Conservation (phyloP, 192 early-diverging fungal genomes). For the Coemansia sp. region DNA sequence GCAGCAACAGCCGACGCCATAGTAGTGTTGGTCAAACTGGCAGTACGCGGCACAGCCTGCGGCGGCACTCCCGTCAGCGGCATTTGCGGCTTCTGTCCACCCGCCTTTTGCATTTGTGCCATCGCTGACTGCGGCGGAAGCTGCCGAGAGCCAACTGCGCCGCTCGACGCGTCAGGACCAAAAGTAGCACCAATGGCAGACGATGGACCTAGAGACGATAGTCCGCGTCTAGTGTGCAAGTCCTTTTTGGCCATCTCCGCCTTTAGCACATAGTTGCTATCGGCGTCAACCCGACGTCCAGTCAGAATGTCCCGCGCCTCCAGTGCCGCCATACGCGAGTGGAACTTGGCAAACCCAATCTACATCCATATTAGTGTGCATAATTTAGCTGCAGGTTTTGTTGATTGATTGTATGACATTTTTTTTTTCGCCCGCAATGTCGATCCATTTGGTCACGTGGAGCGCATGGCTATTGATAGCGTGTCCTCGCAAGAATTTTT, state of each 20-base stretch:
- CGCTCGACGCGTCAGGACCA: conserved; percentile 43
- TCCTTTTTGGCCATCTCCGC: conserved; percentile 99
- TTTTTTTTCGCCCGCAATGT: not conserved
- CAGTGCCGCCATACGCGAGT: conserved; percentile 85
- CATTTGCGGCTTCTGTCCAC: conserved; percentile 9
- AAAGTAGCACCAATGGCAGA: conserved; percentile 45
- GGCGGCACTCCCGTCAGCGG: conserved; percentile 9
- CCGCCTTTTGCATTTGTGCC: conserved; percentile 7
- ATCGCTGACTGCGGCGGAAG: conserved; percentile 20
- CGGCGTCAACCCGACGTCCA: conserved; percentile 90
- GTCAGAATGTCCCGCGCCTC: conserved; percentile 90
- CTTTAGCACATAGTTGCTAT: conserved; percentile 85
- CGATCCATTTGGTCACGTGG: conserved; percentile 5
- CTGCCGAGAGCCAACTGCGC: conserved; percentile 27
- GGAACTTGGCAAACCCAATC: conserved; percentile 99
- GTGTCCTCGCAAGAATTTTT: not conserved
- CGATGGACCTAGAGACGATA: conserved; percentile 55
- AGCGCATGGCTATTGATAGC: not conserved
- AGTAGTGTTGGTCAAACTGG: conserved; percentile 40
- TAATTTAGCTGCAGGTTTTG: conserved; percentile 5
- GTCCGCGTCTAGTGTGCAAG: conserved; percentile 86
- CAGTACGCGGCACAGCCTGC: conserved; percentile 33
- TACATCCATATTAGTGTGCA: conserved; percentile 12
- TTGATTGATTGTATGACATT: conserved; percentile 8
- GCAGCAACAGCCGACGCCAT: conserved; percentile 30